A percentile compares a stretch with the other conserved stretches of the same genome.
Conservation (phyloP, 2,329 filamentous ascomycete species). For the Pseudopithomyces maydicus region DNA sequence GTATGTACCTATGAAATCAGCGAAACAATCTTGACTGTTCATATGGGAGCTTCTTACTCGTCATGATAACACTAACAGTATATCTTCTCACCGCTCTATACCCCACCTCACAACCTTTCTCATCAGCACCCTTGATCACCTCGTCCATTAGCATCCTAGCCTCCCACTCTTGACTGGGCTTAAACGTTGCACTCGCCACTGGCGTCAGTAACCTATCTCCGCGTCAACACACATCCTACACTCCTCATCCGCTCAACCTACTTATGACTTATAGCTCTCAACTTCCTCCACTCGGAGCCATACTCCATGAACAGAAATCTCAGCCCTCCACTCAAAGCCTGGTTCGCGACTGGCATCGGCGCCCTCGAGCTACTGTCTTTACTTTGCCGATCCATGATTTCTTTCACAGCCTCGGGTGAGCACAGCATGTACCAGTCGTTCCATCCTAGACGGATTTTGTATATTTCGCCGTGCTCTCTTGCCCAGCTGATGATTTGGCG, state of each 20-base stretch:
- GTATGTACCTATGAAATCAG: constrained; percentile 24
- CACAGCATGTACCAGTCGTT: constrained; percentile 54
- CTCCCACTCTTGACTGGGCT: constrained; percentile 54
- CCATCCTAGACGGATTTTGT: constrained; percentile 51
- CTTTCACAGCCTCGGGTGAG: constrained; percentile 50
- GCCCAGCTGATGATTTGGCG: constrained; percentile 46
- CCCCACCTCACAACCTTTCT: constrained; percentile 20
- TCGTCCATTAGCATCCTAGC: constrained; percentile 52
- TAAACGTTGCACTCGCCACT: constrained; percentile 45
- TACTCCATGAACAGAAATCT: constrained; percentile 51
- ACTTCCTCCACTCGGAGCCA: constrained; percentile 46
- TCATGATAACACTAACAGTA: constrained; percentile 44
- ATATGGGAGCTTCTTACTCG: constrained; percentile 13
- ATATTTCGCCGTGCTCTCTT: constrained; percentile 52
- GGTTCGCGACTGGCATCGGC: constrained; percentile 47
- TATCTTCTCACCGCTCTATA: constrained; percentile 38
- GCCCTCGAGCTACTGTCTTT: constrained; percentile 41
- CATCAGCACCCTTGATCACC: constrained; percentile 39
- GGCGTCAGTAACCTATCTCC: constrained; percentile 38
- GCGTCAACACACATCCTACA: too few species aligned
- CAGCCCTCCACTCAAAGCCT: constrained; percentile 48
- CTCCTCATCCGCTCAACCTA: not conserved
- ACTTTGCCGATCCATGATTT: constrained; percentile 51
- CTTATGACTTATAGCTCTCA: constrained; percentile 47
- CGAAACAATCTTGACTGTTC: too few species aligned